A percentile compares a stretch with the other conserved stretches of the same genome.
Conservation (phyloP, 2,329 filamentous ascomycete genomes). For the Diaporthe helianthi region DNA sequence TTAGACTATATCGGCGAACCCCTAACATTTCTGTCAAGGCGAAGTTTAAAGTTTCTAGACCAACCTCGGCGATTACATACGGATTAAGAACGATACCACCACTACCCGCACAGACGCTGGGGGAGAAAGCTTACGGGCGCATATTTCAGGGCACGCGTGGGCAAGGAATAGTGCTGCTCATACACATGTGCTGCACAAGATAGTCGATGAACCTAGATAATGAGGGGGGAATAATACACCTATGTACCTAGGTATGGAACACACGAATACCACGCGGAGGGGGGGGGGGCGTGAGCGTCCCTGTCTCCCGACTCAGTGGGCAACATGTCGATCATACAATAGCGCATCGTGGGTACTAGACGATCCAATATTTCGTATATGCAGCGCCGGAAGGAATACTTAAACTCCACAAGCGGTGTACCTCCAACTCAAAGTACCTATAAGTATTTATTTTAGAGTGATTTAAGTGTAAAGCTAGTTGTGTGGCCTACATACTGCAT, state of each 20-base stretch:
- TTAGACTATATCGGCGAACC: not conserved
- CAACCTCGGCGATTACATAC: not conserved
- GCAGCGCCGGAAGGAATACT: too few species aligned
- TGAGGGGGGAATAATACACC: not conserved
- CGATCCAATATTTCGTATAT: too few species aligned
- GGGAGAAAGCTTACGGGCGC: not conserved
- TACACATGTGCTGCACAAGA: not conserved
- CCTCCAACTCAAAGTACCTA: not conserved
- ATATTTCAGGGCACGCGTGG: not conserved
- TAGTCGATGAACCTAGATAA: not conserved
- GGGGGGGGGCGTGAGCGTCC: too few species aligned
- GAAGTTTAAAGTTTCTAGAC: not conserved
- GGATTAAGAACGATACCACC: too few species aligned
- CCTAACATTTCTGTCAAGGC: not conserved
- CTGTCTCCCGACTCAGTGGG: slow-evolving; percentile 12
- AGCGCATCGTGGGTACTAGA: not conserved
- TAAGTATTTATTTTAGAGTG: too few species aligned
- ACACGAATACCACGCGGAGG: not conserved
- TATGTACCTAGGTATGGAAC: not conserved
- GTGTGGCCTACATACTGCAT: too few species aligned
- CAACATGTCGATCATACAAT: not conserved
- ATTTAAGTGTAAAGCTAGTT: too few species aligned
- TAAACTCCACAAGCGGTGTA: not conserved
- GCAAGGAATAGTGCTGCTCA: not conserved
- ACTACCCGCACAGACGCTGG: not conserved